Percentiles rank a stretch among this genome's conserved stretches.
Conservation (phyloP, 2,329 filamentous ascomycete genomes). For the Coleophoma crateriformis region DNA sequence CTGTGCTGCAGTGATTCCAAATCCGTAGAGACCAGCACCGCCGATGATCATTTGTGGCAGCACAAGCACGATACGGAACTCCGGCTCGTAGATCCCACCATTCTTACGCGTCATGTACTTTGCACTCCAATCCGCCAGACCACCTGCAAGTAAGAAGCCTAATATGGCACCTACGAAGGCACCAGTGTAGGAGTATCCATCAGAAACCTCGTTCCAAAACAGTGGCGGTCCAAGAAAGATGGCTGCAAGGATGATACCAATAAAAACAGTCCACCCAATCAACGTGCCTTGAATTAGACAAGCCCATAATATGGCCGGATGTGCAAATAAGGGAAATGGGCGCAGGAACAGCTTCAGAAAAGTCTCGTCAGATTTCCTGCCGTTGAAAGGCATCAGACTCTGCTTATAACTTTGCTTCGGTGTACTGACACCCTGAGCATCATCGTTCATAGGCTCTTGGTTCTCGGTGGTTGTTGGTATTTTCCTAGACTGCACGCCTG, state of each 20-base stretch:
- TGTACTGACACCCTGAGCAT: slow-evolving; percentile 19
- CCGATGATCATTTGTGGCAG: slow-evolving; percentile 76
- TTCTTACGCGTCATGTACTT: slow-evolving; percentile 68
- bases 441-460: slow-evolving; percentile 1
- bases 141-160: slow-evolving; percentile 71
- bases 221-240: slow-evolving; percentile 77
- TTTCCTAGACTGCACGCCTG: no score
- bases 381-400: slow-evolving; percentile 68
- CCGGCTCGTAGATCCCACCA: slow-evolving; percentile 80
- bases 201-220: slow-evolving; percentile 74
- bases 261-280: slow-evolving; percentile 95
- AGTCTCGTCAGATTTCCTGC: slow-evolving; percentile 71
- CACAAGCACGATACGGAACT: slow-evolving; percentile 81
- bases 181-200: slow-evolving; percentile 82
- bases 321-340: slow-evolving; percentile 76
- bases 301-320: slow-evolving; percentile 80
- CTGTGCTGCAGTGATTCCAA: slow-evolving; percentile 66
- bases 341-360: slow-evolving; percentile 63
- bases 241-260: slow-evolving; percentile 75
- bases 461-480: neutral
- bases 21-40: slow-evolving; percentile 76
- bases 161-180: slow-evolving; percentile 78
- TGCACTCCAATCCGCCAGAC: slow-evolving; percentile 68
- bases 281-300: slow-evolving; percentile 79
- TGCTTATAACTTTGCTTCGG: slow-evolving; percentile 49